phyloP scores from a whole-genome alignment of 139 green algal species.

The Micractinium sp. region DNA sequence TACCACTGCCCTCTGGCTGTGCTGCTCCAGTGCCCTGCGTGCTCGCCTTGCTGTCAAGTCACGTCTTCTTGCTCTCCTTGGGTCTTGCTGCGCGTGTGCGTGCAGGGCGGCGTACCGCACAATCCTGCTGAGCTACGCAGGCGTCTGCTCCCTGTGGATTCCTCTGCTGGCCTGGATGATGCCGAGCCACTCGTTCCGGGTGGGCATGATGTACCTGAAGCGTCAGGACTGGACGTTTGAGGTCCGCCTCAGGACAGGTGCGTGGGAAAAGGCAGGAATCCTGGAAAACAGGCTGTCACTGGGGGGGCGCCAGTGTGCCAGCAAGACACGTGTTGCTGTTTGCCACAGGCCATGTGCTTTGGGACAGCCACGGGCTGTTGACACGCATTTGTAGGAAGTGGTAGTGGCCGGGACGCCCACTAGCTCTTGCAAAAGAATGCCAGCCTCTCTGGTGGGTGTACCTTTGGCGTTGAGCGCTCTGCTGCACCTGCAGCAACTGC shows the following conservation, averaged over 20 bases:
- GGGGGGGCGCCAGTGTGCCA: too few species aligned
- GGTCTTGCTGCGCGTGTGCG: not conserved
- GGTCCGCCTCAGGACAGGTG: constrained; percentile 30
- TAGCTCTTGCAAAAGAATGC: too few species aligned
- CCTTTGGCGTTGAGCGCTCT: too few species aligned
- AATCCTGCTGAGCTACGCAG: constrained; percentile 55
- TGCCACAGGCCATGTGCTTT: too few species aligned
- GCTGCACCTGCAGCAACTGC: too few species aligned
- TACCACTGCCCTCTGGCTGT: not conserved
- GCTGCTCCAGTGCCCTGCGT: too few species aligned
- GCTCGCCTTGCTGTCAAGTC: not conserved
- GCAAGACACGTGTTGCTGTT: too few species aligned
- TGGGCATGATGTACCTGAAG: constrained; percentile 56
- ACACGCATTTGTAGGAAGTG: not conserved
- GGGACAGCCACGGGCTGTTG: too few species aligned
- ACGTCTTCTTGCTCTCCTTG: not conserved
- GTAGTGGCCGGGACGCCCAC: not conserved
- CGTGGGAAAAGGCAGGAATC: not conserved
- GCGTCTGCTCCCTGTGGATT: constrained; percentile 54
- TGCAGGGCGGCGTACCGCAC: constrained; percentile 49
- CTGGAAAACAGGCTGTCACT: too few species aligned
- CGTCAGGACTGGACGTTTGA: constrained; percentile 46
- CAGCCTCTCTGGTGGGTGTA: too few species aligned
- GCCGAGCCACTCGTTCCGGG: constrained; percentile 57
- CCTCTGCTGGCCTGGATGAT: constrained; percentile 66